Evolutionary conservation across 148 eudicot genomes (phyloP).

Genomic region (Rhododendron mucronatum): DNA sequence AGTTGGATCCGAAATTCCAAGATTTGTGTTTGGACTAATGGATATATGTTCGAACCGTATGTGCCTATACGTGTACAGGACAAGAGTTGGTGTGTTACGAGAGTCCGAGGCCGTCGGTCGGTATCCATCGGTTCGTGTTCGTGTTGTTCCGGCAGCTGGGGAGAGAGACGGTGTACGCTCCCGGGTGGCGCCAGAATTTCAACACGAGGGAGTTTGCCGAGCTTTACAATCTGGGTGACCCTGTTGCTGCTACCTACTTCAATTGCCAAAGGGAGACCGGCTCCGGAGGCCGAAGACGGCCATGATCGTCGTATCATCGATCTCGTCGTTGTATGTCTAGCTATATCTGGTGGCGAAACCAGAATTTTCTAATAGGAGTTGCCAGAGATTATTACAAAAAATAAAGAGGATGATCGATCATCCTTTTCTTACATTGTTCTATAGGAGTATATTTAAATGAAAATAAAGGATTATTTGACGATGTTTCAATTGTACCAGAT

Average conservation of each 20-base stretch:
- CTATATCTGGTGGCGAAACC: background rate
- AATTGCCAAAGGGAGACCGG: conserved; percentile 51
- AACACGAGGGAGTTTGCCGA: conserved; percentile 49
- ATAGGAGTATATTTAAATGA: background rate
- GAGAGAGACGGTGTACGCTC: conserved; percentile 48
- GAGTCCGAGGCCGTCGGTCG: conserved; percentile 45
- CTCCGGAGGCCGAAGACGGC: conserved; percentile 33
- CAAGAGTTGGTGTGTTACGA: conserved; percentile 53
- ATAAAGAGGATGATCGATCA: too few relatives aligned
- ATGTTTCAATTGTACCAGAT: background rate
- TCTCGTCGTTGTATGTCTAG: background rate
- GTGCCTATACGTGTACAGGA: conserved; percentile 14
- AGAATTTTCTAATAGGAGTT: too few relatives aligned
- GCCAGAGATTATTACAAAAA: too few relatives aligned
- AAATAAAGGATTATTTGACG: background rate
- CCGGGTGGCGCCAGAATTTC: conserved; percentile 53
- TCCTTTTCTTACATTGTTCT: too few relatives aligned
- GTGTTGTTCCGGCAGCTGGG: conserved; percentile 43
- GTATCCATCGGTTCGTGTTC: conserved; percentile 50
- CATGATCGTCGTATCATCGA: background rate
- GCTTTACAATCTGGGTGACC: conserved; percentile 55
- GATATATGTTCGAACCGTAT: background rate
- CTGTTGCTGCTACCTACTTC: conserved; percentile 46
- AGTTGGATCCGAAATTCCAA: background rate
- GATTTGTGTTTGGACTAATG: background rate